These are phyloP conservation scores for Fusarium sp. DNA, from an alignment of 2,329 filamentous ascomycete genomes.

Conservation along the genomic window DNA sequence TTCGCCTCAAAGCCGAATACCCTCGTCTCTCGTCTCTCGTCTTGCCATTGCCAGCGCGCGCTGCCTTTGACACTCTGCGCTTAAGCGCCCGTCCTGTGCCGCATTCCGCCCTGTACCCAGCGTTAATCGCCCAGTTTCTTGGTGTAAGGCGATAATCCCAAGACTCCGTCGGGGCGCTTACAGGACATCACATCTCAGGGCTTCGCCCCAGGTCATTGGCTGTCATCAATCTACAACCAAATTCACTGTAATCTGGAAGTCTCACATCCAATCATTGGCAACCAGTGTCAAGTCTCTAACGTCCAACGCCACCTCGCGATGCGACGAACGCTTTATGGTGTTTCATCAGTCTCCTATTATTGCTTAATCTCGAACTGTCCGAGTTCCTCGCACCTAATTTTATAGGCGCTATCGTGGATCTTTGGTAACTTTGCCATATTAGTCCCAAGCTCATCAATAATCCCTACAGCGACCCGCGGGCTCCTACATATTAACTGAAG, in stretches of 20 bases:
- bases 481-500: constrained; percentile 46
- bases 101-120: constrained; percentile 37
- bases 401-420: constrained; percentile 47
- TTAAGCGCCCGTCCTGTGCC: constrained; percentile 42
- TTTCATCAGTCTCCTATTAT: constrained; percentile 46
- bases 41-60: constrained; percentile 2
- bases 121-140: constrained; percentile 18
- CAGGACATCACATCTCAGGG: constrained; percentile 19
- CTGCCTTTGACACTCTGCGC: constrained; percentile 24
- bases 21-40: constrained; percentile 17
- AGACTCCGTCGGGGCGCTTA: constrained; percentile 45
- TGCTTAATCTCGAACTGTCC: constrained; percentile 30
- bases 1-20: constrained; percentile 26
- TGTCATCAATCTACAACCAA: constrained; percentile 15
- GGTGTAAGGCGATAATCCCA: constrained; percentile 32
- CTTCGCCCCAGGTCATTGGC: constrained; percentile 37
- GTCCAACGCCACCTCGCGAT: constrained; percentile 37
- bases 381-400: constrained; percentile 23
- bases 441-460: constrained; percentile 25
- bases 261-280: constrained; percentile 36
- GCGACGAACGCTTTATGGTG: constrained; percentile 41
- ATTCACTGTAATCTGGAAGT: constrained; percentile 37
- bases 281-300: constrained; percentile 24
- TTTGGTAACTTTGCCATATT: constrained; percentile 33
- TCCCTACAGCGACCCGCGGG: constrained; percentile 27